Evolutionary conservation across 2,329 filamentous ascomycete species (phyloP).

Genomic region (Anthostomella pinea): DNA sequence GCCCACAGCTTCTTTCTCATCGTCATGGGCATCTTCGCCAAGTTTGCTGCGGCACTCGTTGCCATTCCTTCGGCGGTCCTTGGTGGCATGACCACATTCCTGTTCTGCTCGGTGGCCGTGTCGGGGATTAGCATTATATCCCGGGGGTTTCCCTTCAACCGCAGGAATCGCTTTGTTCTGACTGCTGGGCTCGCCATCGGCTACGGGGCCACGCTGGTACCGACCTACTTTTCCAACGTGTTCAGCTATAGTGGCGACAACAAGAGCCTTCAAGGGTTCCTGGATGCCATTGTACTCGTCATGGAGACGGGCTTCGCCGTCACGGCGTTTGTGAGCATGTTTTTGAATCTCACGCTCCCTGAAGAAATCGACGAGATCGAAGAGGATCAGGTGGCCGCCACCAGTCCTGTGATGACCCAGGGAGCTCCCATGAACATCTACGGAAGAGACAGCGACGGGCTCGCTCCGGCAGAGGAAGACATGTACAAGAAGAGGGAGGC

Average conservation of each 20-base stretch:
- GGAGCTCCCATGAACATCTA: too few relatives aligned
- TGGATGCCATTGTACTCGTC: constrained; percentile 69
- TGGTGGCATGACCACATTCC: constrained; percentile 75
- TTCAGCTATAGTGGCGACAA: constrained; percentile 72
- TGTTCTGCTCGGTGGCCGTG: constrained; percentile 74
- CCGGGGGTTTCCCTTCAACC: constrained; percentile 67
- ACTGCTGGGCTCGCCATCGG: constrained; percentile 72
- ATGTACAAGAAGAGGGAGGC: too few relatives aligned
- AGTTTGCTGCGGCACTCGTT: constrained; percentile 77
- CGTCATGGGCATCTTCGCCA: constrained; percentile 78
- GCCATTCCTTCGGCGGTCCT: constrained; percentile 68
- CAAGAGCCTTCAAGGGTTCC: constrained; percentile 66
- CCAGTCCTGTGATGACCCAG: too few relatives aligned
- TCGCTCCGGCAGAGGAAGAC: too few relatives aligned
- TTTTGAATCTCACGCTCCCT: constrained; percentile 70
- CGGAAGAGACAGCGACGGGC: too few relatives aligned
- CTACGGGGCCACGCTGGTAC: constrained; percentile 66
- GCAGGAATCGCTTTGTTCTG: constrained; percentile 78
- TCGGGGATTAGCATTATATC: constrained; percentile 75
- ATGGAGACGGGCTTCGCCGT: constrained; percentile 76
- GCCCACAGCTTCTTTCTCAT: constrained; percentile 62
- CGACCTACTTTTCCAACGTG: constrained; percentile 65
- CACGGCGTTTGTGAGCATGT: constrained; percentile 67
- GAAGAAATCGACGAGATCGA: constrained; percentile 69
- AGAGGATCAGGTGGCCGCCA: too few relatives aligned